Base-by-base conservation (phyloP, 1,284 basidiomycete species). In the Clitocybe nebularis region DNA sequence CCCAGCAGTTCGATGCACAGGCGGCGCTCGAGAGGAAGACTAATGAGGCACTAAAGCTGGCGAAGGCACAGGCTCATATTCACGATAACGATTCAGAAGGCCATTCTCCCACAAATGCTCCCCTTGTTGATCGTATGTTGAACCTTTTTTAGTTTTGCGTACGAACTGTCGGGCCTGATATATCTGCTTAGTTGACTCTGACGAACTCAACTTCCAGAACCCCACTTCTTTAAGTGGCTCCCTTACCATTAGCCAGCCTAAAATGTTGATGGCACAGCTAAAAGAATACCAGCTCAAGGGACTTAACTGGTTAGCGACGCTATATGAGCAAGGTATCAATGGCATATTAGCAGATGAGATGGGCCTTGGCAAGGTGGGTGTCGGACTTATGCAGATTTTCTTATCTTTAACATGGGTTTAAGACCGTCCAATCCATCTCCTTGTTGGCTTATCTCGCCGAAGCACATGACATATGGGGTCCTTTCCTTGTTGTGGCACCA, bases 211-310 rank as follows among this genome's bases (percentile, higher is more conserved):
- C 68, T 99, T 99, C 82, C 92, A 98, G 68, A 99, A 99, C 60
- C 96, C 96, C 1, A 91, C 92, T 2, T 91, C 93, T n/a, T 72
- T 96, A 56, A 88, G 79, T 43, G 93, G 92, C 25, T 83, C 86
- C 23, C 69, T 95, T 57, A 89, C 85, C 3, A 86, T 96, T 52
- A 79, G 81, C 22, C 96, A 99, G 62, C 96, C 96, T 14, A 88
- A 84, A 67, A 96, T 99, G 88, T 75, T 99, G 49, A 94, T 93
- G 77, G 93, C 93, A 10, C 89, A 93, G 54, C 72, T 99, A 44
- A 99, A 99, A 66, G 96, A 99, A 65, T 99, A 99, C 63, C 96
- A 99, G 65, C 68, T 99, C 51, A 99, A 99, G 63, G 96, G 96
- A 53, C 74, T 99, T 37, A 99, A 97, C 50, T 99, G 96, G 96